These are phyloP conservation scores for Neonectria punicea DNA, from an alignment of 2,329 filamentous ascomycete genomes.

Conservation along the genomic window DNA sequence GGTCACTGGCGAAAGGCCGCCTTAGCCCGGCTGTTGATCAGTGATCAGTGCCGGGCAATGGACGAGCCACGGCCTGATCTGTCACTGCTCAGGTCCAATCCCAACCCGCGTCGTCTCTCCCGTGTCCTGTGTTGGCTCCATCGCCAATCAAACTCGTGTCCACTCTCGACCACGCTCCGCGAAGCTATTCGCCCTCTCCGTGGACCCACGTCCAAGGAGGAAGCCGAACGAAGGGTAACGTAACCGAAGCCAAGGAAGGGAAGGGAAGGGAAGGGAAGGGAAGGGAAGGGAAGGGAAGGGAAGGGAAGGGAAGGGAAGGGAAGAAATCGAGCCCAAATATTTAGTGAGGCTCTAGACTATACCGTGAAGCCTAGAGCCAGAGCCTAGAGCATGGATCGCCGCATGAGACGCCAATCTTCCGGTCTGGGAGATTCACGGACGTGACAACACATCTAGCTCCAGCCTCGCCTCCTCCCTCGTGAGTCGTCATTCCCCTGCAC, in stretches of 20 bases:
- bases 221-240: not conserved
- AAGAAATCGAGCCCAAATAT: not conserved
- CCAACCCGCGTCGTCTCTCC: conserved; percentile 3
- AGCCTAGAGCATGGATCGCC: conserved; percentile 12
- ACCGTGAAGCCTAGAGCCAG: not conserved
- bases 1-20: not conserved
- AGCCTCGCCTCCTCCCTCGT: conserved; percentile 9
- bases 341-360: no score
- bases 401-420: conserved; percentile 31
- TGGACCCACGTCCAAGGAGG: not conserved
- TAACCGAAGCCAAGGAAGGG: not conserved
- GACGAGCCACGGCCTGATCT: not conserved
- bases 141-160: conserved; percentile 29
- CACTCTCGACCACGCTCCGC: conserved; percentile 26
- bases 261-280: not conserved
- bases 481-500: no score
- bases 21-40: not conserved
- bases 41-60: no score
- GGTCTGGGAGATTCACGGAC: conserved; percentile 19
- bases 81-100: not conserved
- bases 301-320: not conserved
- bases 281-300: not conserved
- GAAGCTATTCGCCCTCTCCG: conserved; percentile 21
- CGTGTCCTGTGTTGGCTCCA: conserved; percentile 16
- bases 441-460: conserved; percentile 31